phyloP scores from a whole-genome alignment of 441 rosid species.

The Gossypium davidsonii region DNA sequence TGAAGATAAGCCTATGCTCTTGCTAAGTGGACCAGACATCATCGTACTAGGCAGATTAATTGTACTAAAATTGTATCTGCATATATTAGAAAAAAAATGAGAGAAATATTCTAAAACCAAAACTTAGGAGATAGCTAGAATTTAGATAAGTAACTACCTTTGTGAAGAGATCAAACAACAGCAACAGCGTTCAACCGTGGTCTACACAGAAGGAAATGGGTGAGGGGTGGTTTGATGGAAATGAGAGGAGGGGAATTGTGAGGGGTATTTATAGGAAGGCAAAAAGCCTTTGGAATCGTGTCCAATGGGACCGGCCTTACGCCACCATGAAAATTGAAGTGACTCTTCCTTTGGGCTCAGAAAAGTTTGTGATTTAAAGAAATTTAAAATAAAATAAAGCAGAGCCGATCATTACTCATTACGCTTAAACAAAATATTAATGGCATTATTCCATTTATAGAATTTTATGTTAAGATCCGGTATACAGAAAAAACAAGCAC shows the following conservation, averaged over 20 bases:
- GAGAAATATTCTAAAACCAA: background rate
- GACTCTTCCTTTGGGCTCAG: conserved; percentile 24
- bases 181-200: conserved; percentile 44
- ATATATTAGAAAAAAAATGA: background rate
- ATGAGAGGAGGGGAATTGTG: conserved; percentile 25
- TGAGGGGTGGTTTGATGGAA: conserved; percentile 27
- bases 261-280: conserved; percentile 39
- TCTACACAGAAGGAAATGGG: conserved; percentile 20
- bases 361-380: conserved; percentile 4
- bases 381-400: too few relatives aligned
- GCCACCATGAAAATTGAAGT: conserved; percentile 30
- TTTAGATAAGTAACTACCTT: conserved; percentile 17
- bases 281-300: conserved; percentile 47
- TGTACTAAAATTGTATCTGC: conserved; percentile 19
- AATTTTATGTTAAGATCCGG: too few relatives aligned
- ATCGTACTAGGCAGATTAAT: conserved; percentile 7
- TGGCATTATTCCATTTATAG: too few relatives aligned
- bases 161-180: background rate
- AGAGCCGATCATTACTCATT: too few relatives aligned
- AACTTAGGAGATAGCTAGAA: background rate
- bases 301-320: conserved; percentile 55
- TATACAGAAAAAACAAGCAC: too few relatives aligned
- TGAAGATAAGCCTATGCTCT: conserved; percentile 44
- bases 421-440: too few relatives aligned
- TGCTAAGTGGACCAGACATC: conserved; percentile 49